phyloP scores from a whole-genome alignment of 805 yeast species.

The Candida insectorum region DNA sequence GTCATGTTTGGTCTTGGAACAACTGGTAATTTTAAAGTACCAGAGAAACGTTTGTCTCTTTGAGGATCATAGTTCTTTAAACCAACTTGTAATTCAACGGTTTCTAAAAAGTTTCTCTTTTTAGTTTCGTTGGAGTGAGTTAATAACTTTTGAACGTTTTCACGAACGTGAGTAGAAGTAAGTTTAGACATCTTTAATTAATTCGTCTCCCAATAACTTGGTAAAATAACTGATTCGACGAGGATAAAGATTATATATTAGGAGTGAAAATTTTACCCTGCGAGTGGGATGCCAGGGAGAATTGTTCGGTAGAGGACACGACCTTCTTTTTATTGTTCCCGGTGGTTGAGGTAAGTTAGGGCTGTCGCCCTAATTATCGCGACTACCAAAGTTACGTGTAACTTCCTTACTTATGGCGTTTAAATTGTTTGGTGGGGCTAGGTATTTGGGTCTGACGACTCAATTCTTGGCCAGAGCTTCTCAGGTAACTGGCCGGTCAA shows the following conservation, averaged over 20 bases:
- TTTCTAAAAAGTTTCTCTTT: constrained; percentile 99
- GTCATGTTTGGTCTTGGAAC: constrained; percentile 99
- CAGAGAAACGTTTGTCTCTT: constrained; percentile 99
- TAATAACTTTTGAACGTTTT: constrained; percentile 88
- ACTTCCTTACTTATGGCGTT: too few species aligned
- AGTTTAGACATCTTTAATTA: constrained; percentile 73
- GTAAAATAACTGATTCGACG: constrained; percentile 51
- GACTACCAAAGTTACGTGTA: too few species aligned
- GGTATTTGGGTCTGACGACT: too few species aligned
- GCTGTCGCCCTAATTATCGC: too few species aligned
- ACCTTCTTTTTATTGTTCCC: too few species aligned
- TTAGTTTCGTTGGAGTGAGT: constrained; percentile 89
- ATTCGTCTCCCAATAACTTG: constrained; percentile 72
- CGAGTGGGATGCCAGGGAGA: not conserved
- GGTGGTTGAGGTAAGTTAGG: too few species aligned
- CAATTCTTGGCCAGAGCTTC: too few species aligned
- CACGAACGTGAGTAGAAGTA: constrained; percentile 92
- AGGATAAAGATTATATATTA: constrained; percentile 38
- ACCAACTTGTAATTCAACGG: constrained; percentile 99
- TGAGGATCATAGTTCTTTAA: constrained; percentile 99
- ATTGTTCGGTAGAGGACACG: too few species aligned
- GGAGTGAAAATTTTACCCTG: constrained; percentile 4
- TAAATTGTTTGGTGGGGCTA: too few species aligned
- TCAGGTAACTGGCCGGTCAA: too few species aligned
- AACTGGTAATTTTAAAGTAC: constrained; percentile 95